These are phyloP conservation scores for Hygrophoropsis aurantiaca DNA, from an alignment of 768 basidiomycete genomes.

Conservation along the genomic window DNA sequence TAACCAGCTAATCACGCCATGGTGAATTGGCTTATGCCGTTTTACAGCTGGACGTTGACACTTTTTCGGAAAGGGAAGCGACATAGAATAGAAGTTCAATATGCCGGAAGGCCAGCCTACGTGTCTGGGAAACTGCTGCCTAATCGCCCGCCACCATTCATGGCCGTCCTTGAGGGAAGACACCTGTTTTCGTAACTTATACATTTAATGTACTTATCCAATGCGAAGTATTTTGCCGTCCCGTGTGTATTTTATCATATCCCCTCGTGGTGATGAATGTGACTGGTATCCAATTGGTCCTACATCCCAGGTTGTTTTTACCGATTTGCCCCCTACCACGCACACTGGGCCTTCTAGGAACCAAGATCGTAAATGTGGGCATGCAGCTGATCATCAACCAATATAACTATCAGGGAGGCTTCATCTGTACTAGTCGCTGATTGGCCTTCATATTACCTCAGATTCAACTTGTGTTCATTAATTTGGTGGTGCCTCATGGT, in stretches of 20 bases:
- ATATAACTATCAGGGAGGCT: too few species aligned
- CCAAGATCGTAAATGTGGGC: too few species aligned
- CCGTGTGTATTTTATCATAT: constrained; percentile 29
- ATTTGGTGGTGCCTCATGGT: constrained; percentile 11
- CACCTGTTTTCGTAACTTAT: constrained; percentile 28
- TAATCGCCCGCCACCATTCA: constrained; percentile 60
- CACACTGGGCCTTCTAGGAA: too few species aligned
- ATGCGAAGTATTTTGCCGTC: constrained; percentile 5
- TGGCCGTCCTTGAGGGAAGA: constrained; percentile 55
- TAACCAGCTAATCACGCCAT: not conserved
- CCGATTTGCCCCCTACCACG: too few species aligned
- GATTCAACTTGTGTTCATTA: constrained; percentile 5
- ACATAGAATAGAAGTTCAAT: constrained; percentile 68
- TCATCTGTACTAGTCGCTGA: too few species aligned
- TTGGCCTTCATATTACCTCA: constrained; percentile 32
- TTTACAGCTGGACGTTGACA: constrained; percentile 63
- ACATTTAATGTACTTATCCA: constrained; percentile 24
- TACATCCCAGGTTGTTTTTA: too few species aligned
- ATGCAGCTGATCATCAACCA: too few species aligned
- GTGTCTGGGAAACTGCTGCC: constrained; percentile 47
- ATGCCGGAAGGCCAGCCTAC: constrained; percentile 66
- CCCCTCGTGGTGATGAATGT: constrained; percentile 29
- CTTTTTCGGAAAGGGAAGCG: constrained; percentile 60
- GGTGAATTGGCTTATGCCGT: not conserved
- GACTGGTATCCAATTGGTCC: too few species aligned